Evolutionary conservation across 1,284 basidiomycete genomes (phyloP), one percentile per base, ranked within the genome.

Genomic region (Vanrija sp.): DNA sequence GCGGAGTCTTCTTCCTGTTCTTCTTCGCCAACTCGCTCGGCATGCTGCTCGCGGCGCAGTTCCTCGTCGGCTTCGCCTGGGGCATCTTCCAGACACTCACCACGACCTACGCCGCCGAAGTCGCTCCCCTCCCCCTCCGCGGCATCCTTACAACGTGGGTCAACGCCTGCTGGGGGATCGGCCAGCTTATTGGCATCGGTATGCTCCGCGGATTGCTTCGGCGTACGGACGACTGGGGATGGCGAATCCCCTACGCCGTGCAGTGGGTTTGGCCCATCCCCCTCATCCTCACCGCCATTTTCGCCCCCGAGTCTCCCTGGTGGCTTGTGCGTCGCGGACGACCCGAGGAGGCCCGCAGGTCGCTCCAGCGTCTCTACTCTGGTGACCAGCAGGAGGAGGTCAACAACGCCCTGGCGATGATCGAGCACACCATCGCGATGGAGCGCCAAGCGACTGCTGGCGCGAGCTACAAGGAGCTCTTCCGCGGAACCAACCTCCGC

Each of bases 121-220:
- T 80, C n/a, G 75, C 73, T 37, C 79, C 79, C 3, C 46, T 63
- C 7, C 50, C 53, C 12, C 57, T 66, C 18, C 62, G 66, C 41
- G 58, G 60, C 27, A 63, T 64, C 49, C 51, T 64, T 9, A 68
- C 66, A 7, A 63, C 63, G n/a, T 67, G 62, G 48, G 77, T 80
- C 61, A 79, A 79, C 67, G 63, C 78, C 25, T 80, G 79, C 66
- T 80, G 79, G 79, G 78, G 75, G 27, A 65, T 77, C 31, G 77
- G 77, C 12, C 64, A 66, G 49, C 36, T 66, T 24, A 57, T 61
- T 36, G 52, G 53, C 18, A 45, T 53, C 8, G 60, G 62, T 31
- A 55, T 61, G 27, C 64, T 62, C 20, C 68, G 67, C 47, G 44
- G 31, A 12, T 23, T 52, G 23, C 20, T 36, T 6, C 25, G 20